phyloP scores from a whole-genome alignment of 306 rosid species.

The Cicer cuneatum region DNA sequence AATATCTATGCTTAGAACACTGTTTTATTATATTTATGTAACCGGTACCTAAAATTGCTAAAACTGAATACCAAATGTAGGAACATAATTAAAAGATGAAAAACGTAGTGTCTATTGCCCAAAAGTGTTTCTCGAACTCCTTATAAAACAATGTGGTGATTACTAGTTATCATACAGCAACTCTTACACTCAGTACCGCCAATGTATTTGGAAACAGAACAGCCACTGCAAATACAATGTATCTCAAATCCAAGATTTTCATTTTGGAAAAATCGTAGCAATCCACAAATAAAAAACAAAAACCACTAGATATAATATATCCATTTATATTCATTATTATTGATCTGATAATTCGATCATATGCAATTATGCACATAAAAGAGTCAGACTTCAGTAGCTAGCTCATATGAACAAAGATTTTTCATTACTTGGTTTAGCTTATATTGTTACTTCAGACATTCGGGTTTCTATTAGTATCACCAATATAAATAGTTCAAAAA shows the following conservation, averaged over 20 bases:
- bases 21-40: not conserved
- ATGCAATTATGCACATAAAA: not conserved
- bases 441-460: not conserved
- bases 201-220: constrained; percentile 17
- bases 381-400: not conserved
- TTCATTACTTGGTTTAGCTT: not conserved
- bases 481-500: not conserved
- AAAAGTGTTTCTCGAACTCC: constrained; percentile 15
- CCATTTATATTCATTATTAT: not conserved
- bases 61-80: constrained; percentile 22
- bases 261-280: not conserved
- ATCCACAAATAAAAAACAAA: constrained; percentile 2
- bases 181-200: constrained; percentile 5
- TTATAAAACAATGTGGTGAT: constrained; percentile 4
- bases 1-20: constrained; percentile 1
- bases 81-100: not conserved
- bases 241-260: constrained; percentile 10
- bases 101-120: not conserved
- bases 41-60: constrained; percentile 13
- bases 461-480: constrained; percentile 2
- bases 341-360: not conserved
- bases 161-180: constrained; percentile 11
- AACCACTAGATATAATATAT: not conserved
- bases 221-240: constrained; percentile 3
- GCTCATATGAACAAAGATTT: not conserved